Evolutionary conservation across 1,284 basidiomycete genomes (phyloP), one percentile per base, ranked within the genome.

Genomic region (Kalmanozyma brasiliensis): DNA sequence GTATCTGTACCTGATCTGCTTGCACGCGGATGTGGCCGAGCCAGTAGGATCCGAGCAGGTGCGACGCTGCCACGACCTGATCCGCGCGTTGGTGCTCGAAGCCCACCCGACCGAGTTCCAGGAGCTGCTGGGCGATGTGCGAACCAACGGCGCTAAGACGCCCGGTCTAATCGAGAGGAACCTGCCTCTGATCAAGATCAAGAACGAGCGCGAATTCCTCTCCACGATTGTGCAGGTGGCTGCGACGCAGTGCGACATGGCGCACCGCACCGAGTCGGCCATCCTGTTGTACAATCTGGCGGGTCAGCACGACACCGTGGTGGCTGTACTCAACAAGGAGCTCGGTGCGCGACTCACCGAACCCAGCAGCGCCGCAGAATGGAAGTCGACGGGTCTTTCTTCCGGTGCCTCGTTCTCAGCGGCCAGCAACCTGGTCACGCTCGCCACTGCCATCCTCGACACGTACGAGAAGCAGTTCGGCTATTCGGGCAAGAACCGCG

Each of bases 281-380:
- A 94, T 98, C 84, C 91, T 95, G 82, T 85, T 99, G 42, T 98
- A 93, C 85, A 95, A 98, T 83, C 88, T 98, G 33, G 93, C 94
- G 0, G 91, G 92, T 34, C 92, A 96, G 67, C 94, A 94, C 81
- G 85, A 89, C 46, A 92, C 90, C 26, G 95, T 98, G 43, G 88
- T 98, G 35, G 86, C 88, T 8, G 93, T 92, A 58, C 89, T 98
- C 38, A 93, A 93, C 37, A 89, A 89, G 55, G 91, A 93, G 4
- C 86, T 99, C 0, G 93, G 94, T n/a, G 90, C 90, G 75, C 62
- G 59, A n/a, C 52, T 82, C 32, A 76, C 77, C 51, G 79, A 80
- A 19, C 74, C 78, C 13, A 61, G 53, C 49, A 60, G 48, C 17
- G 58, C 61, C 1, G 29, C 58, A 5, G 65, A 73, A 34, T 72